Percentiles rank a stretch among this genome's conserved stretches.
Evolutionary conservation across 495 filamentous ascomycete species (phyloP).

Genomic region (Penicillium parvum): DNA sequence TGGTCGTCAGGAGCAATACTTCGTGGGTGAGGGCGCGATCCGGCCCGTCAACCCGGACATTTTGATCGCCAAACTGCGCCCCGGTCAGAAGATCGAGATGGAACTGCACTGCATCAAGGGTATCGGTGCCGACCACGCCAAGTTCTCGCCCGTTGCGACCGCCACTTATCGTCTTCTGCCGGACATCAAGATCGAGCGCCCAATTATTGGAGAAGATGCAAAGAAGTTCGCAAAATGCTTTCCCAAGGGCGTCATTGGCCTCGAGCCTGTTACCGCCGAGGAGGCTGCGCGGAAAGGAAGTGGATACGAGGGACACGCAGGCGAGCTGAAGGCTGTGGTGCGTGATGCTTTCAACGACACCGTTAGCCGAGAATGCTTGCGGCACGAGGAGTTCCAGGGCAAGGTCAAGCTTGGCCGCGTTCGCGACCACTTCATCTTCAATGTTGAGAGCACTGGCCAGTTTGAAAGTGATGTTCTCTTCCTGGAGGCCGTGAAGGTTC

Average conservation of each 20-base stretch:
- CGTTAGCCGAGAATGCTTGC: slow-evolving; percentile 84
- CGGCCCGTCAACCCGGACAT: slow-evolving; percentile 85
- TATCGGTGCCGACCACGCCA: slow-evolving; percentile 90
- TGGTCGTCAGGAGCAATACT: slow-evolving; percentile 67
- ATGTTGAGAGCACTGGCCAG: slow-evolving; percentile 90
- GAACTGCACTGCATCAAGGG: slow-evolving; percentile 90
- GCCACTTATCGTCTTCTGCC: slow-evolving; percentile 89
- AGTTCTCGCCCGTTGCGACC: slow-evolving; percentile 95
- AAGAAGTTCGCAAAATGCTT: slow-evolving; percentile 90
- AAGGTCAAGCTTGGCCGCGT: slow-evolving; percentile 91
- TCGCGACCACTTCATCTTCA: slow-evolving; percentile 96
- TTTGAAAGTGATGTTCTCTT: slow-evolving; percentile 88
- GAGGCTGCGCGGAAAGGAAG: slow-evolving; percentile 58
- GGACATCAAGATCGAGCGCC: slow-evolving; percentile 71
- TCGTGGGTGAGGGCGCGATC: slow-evolving; percentile 61
- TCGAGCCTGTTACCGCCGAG: slow-evolving; percentile 64
- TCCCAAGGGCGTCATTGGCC: slow-evolving; percentile 77
- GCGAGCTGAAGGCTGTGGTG: slow-evolving; percentile 83
- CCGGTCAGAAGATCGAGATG: slow-evolving; percentile 78
- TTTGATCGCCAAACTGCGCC: slow-evolving; percentile 88
- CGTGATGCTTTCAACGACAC: slow-evolving; percentile 80
- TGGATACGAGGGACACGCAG: slow-evolving; percentile 65
- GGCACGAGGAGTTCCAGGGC: slow-evolving; percentile 87
- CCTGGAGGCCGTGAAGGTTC: slow-evolving; percentile 74
- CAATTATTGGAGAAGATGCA: slow-evolving; percentile 82